A percentile compares a stretch with the other conserved stretches of the same genome.
Conservation (phyloP, 2,329 filamentous ascomycete genomes). For the Hymenoscyphus fructigenus region DNA sequence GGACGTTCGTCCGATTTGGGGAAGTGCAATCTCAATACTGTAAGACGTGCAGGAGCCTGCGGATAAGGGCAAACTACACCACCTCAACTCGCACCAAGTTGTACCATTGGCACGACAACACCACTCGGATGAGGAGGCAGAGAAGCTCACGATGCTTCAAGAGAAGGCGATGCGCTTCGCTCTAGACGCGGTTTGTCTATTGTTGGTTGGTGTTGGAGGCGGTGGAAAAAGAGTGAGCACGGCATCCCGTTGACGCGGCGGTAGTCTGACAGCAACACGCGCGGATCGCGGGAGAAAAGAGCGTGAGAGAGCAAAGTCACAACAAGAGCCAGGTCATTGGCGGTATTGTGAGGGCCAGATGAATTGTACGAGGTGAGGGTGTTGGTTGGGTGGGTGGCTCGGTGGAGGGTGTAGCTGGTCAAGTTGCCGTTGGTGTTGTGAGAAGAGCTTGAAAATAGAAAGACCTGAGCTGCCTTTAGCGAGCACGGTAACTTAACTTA, state of each 20-base stretch:
- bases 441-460: not conserved
- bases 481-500: not conserved
- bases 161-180: not conserved
- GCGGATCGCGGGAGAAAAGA: not conserved
- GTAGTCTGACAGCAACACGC: not conserved
- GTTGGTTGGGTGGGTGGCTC: not conserved
- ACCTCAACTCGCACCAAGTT: not conserved
- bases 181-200: not conserved
- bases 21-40: not conserved
- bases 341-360: not conserved
- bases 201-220: not conserved
- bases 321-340: not conserved
- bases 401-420: not conserved
- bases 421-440: not conserved
- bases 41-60: not conserved
- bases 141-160: not conserved
- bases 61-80: not conserved
- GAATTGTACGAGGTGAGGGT: not conserved
- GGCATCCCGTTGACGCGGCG: not conserved
- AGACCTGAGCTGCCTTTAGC: not conserved
- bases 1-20: not conserved
- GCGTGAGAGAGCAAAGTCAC: not conserved
- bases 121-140: not conserved
- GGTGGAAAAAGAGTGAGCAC: not conserved
- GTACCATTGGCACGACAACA: conserved; percentile 4